These are phyloP conservation scores for Cladophialophora carrionii DNA, from an alignment of 2,329 filamentous ascomycete species.

Conservation along the genomic window DNA sequence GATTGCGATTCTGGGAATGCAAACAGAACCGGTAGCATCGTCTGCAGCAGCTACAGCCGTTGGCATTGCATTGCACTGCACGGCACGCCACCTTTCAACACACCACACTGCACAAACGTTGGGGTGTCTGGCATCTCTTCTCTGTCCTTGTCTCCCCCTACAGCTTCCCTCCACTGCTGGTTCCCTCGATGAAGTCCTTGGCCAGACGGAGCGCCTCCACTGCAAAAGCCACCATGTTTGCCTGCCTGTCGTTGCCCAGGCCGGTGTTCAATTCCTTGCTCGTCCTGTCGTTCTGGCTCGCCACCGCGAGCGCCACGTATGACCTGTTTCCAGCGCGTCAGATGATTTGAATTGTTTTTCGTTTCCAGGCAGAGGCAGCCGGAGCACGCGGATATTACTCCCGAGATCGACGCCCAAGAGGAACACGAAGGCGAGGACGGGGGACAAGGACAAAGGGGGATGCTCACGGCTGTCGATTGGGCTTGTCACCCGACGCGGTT, in stretches of 20 bases:
- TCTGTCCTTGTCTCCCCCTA: conserved; percentile 7
- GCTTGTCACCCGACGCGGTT: conserved; percentile 57
- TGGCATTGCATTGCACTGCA: background rate
- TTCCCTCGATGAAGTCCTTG: conserved; percentile 55
- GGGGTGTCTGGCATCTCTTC: background rate
- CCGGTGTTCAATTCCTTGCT: conserved; percentile 62
- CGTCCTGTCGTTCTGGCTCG: conserved; percentile 52
- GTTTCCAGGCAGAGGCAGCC: background rate
- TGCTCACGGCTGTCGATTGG: conserved; percentile 59
- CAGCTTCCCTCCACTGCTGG: conserved; percentile 20
- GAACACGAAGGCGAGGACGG: no score
- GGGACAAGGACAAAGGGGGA: background rate
- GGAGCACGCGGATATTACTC: no score
- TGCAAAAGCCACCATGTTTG: conserved; percentile 67
- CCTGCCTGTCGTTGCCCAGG: conserved; percentile 57
- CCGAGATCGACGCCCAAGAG: no score
- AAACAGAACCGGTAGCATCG: background rate
- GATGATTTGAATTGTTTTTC: background rate
- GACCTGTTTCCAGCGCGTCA: conserved; percentile 47
- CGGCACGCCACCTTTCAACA: background rate
- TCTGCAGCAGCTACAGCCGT: background rate
- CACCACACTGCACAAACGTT: background rate
- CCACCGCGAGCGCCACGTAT: conserved; percentile 67
- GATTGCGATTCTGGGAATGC: background rate
- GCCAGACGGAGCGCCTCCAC: conserved; percentile 60